These are phyloP conservation scores for Aphanomyces euteiches DNA, from an alignment of 352 stramenopile species.

Conservation along the genomic window DNA sequence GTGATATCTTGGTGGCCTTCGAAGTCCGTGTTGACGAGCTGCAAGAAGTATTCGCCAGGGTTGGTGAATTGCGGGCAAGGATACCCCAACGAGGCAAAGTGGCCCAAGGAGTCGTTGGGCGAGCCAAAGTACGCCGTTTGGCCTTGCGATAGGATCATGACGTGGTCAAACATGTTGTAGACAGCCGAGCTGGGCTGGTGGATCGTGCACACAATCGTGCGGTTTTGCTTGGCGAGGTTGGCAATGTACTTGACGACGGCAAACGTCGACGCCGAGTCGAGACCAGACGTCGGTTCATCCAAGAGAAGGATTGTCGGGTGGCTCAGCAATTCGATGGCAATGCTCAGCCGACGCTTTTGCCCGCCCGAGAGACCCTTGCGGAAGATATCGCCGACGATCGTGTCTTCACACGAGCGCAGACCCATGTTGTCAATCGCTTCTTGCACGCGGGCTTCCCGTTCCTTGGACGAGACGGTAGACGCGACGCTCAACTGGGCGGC, in stretches of 20 bases:
- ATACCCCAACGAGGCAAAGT: constrained; percentile 41
- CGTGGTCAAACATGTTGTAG: constrained; percentile 56
- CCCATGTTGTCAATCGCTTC: constrained; percentile 56
- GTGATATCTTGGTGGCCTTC: constrained; percentile 44
- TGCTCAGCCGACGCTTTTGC: constrained; percentile 70
- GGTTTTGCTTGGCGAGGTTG: constrained; percentile 40
- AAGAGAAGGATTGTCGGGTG: constrained; percentile 72
- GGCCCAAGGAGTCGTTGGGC: constrained; percentile 38
- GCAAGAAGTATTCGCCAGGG: constrained; percentile 52
- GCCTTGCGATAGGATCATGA: constrained; percentile 58
- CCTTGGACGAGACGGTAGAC: background rate
- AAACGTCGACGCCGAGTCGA: constrained; percentile 49
- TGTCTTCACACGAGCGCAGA: constrained; percentile 42
- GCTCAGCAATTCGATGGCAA: constrained; percentile 74
- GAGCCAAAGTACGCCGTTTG: constrained; percentile 74
- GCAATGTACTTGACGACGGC: constrained; percentile 49
- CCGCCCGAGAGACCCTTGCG: constrained; percentile 79
- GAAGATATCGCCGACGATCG: constrained; percentile 77
- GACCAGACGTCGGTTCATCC: constrained; percentile 68
- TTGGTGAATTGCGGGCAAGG: constrained; percentile 50
- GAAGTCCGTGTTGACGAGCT: constrained; percentile 56
- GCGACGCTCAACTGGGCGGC: constrained; percentile 44
- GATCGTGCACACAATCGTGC: constrained; percentile 60
- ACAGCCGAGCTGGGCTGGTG: constrained; percentile 64
- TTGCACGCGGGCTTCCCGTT: constrained; percentile 38